A percentile compares a stretch with the other conserved stretches of the same genome.
Evolutionary conservation across 2,329 filamentous ascomycete species (phyloP).

Genomic region (Penicillium sp.): DNA sequence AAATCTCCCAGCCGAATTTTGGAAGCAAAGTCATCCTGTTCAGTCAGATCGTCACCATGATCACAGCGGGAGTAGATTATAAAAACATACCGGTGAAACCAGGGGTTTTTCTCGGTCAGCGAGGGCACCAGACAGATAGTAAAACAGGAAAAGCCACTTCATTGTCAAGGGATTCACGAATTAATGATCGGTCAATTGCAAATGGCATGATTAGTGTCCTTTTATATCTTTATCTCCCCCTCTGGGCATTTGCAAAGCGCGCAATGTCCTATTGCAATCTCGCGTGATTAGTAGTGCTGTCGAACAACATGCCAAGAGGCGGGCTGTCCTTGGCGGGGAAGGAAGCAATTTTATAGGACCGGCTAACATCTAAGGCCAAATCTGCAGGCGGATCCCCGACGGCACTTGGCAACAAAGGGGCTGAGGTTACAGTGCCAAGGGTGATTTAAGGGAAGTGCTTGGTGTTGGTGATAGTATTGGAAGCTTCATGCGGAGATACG

Average conservation of each 20-base stretch:
- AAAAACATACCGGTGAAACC: slow-evolving; percentile 19
- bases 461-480: background rate
- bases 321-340: slow-evolving; percentile 20
- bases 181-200: background rate
- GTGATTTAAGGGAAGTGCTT: background rate
- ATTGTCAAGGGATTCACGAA: slow-evolving; percentile 12
- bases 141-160: slow-evolving; percentile 22
- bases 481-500: background rate
- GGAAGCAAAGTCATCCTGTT: slow-evolving; percentile 28
- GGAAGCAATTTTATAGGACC: slow-evolving; percentile 17
- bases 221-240: background rate
- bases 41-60: slow-evolving; percentile 2
- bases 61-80: no score
- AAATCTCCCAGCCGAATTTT: slow-evolving; percentile 63
- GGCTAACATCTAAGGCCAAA: slow-evolving; percentile 4
- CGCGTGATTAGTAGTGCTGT: slow-evolving; percentile 11
- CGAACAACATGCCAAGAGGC: slow-evolving; percentile 17
- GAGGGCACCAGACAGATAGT: slow-evolving; percentile 18
- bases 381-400: slow-evolving; percentile 26
- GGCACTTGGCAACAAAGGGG: slow-evolving; percentile 18
- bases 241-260: background rate
- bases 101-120: slow-evolving; percentile 22
- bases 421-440: slow-evolving; percentile 27
- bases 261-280: slow-evolving; percentile 14
- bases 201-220: background rate